Conservation (phyloP, 2,329 filamentous ascomycete genomes). For the Uncinocarpus reesii region DNA sequence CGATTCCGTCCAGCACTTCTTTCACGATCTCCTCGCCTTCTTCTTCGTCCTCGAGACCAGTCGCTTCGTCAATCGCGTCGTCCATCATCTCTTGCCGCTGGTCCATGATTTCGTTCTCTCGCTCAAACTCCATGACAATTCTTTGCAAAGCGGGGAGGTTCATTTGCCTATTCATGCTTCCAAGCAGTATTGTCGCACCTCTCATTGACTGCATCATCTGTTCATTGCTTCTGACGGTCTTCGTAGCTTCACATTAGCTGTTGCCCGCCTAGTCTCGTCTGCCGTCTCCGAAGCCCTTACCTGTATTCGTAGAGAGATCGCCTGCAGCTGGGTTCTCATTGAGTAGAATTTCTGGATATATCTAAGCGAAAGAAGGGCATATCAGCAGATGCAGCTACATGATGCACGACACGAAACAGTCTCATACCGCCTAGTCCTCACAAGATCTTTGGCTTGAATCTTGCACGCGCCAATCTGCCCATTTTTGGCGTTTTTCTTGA, state of each 20-base stretch:
- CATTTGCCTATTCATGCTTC: slow-evolving; percentile 97
- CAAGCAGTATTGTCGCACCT: slow-evolving; percentile 81
- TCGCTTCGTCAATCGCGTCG: slow-evolving; percentile 93
- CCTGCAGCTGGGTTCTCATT: slow-evolving; percentile 94
- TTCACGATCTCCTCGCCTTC: slow-evolving; percentile 96
- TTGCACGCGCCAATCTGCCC: slow-evolving; percentile 97
- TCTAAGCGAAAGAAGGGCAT: slow-evolving; percentile 36
- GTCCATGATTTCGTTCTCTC: slow-evolving; percentile 98
- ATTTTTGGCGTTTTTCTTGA: slow-evolving; percentile 97
- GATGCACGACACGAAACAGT: neutral
- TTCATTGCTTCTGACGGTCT: slow-evolving; percentile 93
- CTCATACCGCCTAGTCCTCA: slow-evolving; percentile 68
- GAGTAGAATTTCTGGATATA: slow-evolving; percentile 98
- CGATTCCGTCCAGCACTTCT: slow-evolving; percentile 92
- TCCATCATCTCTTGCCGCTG: slow-evolving; percentile 99
- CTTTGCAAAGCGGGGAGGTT: slow-evolving; percentile 89
- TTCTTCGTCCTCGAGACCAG: slow-evolving; percentile 80
- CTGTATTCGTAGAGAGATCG: slow-evolving; percentile 89
- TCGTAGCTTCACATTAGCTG: neutral
- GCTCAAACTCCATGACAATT: slow-evolving; percentile 98
- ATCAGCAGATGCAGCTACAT: neutral
- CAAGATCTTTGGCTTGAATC: slow-evolving; percentile 95
- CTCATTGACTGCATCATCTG: slow-evolving; percentile 99
- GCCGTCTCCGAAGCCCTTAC: slow-evolving; percentile 39
- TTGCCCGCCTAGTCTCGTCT: neutral